A percentile compares a stretch with the other conserved stretches of the same genome.
These are phyloP conservation scores for Scopulariopsis brevicaulis DNA, from an alignment of 2,329 filamentous ascomycete species.

Conservation along the genomic window DNA sequence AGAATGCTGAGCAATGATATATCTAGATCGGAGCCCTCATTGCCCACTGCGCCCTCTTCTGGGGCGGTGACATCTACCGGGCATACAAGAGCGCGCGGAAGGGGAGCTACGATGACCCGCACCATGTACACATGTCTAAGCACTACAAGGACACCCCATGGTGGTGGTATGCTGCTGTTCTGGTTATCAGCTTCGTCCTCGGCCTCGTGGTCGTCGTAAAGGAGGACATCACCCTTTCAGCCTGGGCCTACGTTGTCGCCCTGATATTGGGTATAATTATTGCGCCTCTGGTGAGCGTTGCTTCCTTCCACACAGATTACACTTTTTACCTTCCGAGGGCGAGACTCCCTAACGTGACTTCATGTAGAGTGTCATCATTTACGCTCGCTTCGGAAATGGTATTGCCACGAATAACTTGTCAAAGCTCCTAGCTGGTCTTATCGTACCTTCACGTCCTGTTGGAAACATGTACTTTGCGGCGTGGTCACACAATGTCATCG, in stretches of 20 bases:
- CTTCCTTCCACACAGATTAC: neutral
- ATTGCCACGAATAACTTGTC: conserved; percentile 48
- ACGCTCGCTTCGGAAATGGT: conserved; percentile 40
- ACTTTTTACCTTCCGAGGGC: neutral
- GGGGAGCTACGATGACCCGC: conserved; percentile 33
- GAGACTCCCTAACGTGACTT: conserved; percentile 2
- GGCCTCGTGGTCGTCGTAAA: conserved; percentile 32
- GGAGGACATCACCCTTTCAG: conserved; percentile 31
- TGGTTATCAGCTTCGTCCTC: conserved; percentile 30
- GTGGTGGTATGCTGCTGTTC: conserved; percentile 33
- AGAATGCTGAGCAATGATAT: conserved; percentile 3
- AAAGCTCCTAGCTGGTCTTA: conserved; percentile 42
- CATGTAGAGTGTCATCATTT: conserved; percentile 35
- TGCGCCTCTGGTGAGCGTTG: conserved; percentile 31
- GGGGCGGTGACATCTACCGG: conserved; percentile 36
- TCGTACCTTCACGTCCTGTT: conserved; percentile 36
- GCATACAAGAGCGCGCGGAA: conserved; percentile 33
- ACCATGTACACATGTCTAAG: conserved; percentile 39
- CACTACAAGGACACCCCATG: conserved; percentile 37
- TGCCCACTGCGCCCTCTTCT: conserved; percentile 40
- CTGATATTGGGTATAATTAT: conserved; percentile 31
- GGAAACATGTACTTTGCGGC: conserved; percentile 48
- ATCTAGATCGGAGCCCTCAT: conserved; percentile 42
- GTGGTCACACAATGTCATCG: conserved; percentile 47
- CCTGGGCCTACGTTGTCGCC: conserved; percentile 34